These are phyloP conservation scores for Agarophyton chilense DNA, from an alignment of 23 red algal genomes.

Conservation along the genomic window DNA sequence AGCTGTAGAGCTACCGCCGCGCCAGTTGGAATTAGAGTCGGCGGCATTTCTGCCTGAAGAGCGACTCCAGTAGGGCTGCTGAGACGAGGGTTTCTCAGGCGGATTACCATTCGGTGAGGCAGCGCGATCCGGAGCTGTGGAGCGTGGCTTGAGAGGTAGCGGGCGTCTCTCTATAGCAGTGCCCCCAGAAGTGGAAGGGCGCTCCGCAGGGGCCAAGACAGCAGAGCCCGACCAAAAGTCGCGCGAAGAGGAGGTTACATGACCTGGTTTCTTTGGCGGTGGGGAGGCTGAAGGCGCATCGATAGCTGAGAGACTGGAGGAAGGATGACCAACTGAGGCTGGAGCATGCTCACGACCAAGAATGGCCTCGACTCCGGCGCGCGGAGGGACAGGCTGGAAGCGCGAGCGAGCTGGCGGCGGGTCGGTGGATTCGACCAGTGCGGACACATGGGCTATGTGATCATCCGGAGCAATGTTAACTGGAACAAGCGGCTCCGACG, in stretches of 20 bases:
- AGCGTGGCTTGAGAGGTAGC: conserved; percentile 72
- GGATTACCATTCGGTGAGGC: conserved; percentile 43
- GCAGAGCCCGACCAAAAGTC: conserved; percentile 79
- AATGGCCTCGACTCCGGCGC: conserved; percentile 74
- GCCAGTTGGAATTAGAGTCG: conserved; percentile 64
- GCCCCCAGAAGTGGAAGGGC: conserved; percentile 24
- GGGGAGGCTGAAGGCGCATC: conserved; percentile 35
- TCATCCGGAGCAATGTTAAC: conserved; percentile 74
- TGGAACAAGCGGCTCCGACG: conserved; percentile 67
- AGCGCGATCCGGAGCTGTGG: conserved; percentile 43
- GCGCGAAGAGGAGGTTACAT: conserved; percentile 42
- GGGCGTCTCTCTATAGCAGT: conserved; percentile 61
- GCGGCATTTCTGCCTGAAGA: conserved; percentile 19
- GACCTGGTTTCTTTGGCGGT: conserved; percentile 62
- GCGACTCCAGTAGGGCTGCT: conserved; percentile 67
- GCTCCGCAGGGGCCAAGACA: conserved; percentile 65
- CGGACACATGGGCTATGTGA: conserved; percentile 46
- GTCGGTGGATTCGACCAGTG: conserved; percentile 7
- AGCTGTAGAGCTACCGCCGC: conserved; percentile 54
- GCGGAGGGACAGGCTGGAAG: conserved; percentile 44
- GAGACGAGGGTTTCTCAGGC: conserved; percentile 1
- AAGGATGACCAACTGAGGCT: not conserved
- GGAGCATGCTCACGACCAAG: conserved; percentile 59
- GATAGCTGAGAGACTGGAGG: not conserved
- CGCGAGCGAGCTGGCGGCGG: conserved; percentile 44